These are phyloP conservation scores for Glaciozyma martinii DNA, from an alignment of 768 basidiomycete species.

Conservation along the genomic window DNA sequence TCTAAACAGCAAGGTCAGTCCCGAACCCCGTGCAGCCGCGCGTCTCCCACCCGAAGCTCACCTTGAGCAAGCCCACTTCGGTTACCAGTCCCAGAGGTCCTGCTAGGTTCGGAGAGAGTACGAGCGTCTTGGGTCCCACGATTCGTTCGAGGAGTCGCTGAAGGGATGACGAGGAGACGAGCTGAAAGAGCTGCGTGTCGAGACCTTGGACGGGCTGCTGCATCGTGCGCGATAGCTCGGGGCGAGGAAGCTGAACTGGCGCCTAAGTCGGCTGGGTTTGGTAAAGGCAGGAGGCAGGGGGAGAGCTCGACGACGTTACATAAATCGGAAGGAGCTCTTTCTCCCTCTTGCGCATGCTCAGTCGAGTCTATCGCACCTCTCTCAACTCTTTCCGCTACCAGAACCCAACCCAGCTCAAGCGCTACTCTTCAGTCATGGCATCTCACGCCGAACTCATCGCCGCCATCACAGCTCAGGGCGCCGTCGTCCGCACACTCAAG, in stretches of 20 bases:
- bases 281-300: no score
- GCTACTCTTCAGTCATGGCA: not conserved
- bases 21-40: not conserved
- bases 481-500: not conserved
- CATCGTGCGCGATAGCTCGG: not conserved
- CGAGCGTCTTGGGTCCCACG: slow-evolving; percentile 70
- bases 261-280: no score
- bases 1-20: not conserved
- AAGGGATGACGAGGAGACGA: slow-evolving; percentile 21
- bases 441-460: not conserved
- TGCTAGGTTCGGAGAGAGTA: slow-evolving; percentile 77
- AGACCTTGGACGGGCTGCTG: not conserved
- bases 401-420: not conserved
- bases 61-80: slow-evolving; percentile 87
- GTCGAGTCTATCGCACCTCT: not conserved
- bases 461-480: not conserved
- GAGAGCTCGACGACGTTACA: no score
- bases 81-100: slow-evolving; percentile 92
- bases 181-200: slow-evolving; percentile 25
- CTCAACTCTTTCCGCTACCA: not conserved
- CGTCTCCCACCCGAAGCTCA: slow-evolving; percentile 37
- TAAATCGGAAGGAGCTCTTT: no score
- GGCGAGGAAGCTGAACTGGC: no score
- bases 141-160: slow-evolving; percentile 27
- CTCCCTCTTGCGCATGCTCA: not conserved